phyloP scores from a whole-genome alignment of 305 asterid genomes.

The Rubia peregrina region DNA sequence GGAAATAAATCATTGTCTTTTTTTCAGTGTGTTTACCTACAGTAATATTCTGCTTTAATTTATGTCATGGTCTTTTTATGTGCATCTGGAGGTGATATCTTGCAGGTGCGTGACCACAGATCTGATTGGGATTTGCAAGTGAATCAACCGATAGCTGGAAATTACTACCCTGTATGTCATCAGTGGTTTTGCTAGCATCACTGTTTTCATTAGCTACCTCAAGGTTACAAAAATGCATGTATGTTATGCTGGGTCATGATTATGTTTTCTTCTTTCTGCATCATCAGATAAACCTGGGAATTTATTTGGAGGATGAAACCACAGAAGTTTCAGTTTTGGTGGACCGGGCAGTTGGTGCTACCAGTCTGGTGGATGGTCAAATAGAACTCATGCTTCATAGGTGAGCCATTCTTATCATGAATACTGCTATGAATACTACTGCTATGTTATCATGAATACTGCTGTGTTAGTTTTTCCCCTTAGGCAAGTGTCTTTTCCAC shows the following conservation, averaged over 20 bases:
- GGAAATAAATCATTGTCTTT: neutral
- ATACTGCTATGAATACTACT: neutral
- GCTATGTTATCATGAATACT: neutral
- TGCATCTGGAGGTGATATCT: neutral
- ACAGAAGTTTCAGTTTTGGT: slow-evolving; percentile 33
- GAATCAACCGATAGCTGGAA: slow-evolving; percentile 71
- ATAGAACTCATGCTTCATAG: slow-evolving; percentile 42
- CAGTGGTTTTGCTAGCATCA: neutral
- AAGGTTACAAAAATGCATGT: neutral
- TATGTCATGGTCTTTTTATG: neutral
- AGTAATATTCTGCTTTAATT: neutral
- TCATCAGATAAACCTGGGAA: slow-evolving; percentile 35
- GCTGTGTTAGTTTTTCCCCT: neutral
- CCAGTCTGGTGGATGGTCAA: slow-evolving; percentile 37
- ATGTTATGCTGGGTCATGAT: neutral
- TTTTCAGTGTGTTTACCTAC: neutral
- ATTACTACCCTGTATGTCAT: slow-evolving; percentile 67
- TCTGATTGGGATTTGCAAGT: slow-evolving; percentile 71
- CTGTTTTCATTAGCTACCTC: neutral
- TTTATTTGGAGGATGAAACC: slow-evolving; percentile 28
- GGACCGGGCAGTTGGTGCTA: slow-evolving; percentile 37
- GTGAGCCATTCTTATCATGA: slow-evolving; percentile 10
- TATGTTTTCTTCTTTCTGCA: neutral
- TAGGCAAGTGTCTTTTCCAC: neutral
- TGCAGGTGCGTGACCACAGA: slow-evolving; percentile 59